Evolutionary conservation across 1,284 basidiomycete genomes (phyloP).

Genomic region (Phlebopus sp.): DNA sequence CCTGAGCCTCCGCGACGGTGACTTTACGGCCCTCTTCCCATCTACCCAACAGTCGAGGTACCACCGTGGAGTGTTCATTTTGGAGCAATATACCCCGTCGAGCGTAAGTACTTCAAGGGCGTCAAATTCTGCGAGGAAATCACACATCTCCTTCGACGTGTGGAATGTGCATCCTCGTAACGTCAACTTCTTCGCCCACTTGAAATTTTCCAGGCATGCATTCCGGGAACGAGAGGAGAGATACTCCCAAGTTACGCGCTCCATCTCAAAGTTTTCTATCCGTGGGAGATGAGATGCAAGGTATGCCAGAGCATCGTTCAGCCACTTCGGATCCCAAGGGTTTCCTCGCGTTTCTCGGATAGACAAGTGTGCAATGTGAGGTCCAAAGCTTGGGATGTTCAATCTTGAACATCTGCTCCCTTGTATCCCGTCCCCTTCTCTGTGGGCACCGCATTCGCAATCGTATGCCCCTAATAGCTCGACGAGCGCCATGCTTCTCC

Average conservation of each 20-base stretch:
- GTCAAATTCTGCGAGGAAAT: constrained; percentile 26
- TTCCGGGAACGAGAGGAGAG: constrained; percentile 28
- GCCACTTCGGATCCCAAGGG: constrained; percentile 33
- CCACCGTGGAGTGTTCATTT: constrained; percentile 14
- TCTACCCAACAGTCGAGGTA: constrained; percentile 4
- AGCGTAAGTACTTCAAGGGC: constrained; percentile 27
- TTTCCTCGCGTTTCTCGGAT: constrained; percentile 32
- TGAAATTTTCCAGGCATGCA: constrained; percentile 27
- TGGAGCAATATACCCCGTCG: constrained; percentile 28
- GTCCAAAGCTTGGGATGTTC: constrained; percentile 23
- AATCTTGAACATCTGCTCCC: not conserved
- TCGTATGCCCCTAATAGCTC: constrained; percentile 18
- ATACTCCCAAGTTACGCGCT: constrained; percentile 32
- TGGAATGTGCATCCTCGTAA: constrained; percentile 28
- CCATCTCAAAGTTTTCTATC: constrained; percentile 27
- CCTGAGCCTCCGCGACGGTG: constrained; percentile 20
- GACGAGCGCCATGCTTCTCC: constrained; percentile 21
- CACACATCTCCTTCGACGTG: constrained; percentile 28
- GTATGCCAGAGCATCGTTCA: constrained; percentile 28
- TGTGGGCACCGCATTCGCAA: not conserved
- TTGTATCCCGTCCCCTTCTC: not conserved
- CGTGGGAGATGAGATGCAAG: constrained; percentile 18
- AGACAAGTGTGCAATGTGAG: constrained; percentile 22
- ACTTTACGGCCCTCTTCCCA: constrained; percentile 11
- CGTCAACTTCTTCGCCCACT: constrained; percentile 15